Evolutionary conservation across 257 asterid species (phyloP).

Genomic region (Solanum ossicruentum): DNA sequence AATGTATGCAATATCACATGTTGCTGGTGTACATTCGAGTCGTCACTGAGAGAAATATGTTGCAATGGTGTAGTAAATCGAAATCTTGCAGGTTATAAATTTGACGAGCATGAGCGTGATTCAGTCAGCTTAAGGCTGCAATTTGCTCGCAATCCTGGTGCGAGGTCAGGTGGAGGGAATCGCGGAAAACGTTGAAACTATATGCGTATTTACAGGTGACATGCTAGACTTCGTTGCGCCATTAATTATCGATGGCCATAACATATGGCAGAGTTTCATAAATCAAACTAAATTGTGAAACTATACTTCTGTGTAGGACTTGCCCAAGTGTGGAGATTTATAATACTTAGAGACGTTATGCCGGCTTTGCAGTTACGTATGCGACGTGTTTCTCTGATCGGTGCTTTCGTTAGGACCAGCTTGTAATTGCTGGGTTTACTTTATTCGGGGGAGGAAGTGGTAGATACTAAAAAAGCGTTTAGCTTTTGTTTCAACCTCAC

Average conservation of each 20-base stretch:
- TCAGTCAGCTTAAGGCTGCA: constrained; percentile 41
- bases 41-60: not conserved
- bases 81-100: constrained; percentile 60
- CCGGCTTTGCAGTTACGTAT: constrained; percentile 16
- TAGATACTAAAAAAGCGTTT: not conserved
- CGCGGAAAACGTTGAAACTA: constrained; percentile 38
- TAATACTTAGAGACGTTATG: constrained; percentile 3
- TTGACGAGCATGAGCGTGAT: constrained; percentile 53
- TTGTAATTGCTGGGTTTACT: not conserved
- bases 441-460: not conserved
- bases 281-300: constrained; percentile 22
- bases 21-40: not conserved
- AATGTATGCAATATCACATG: not conserved
- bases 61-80: constrained; percentile 17
- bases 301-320: constrained; percentile 47
- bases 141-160: constrained; percentile 55
- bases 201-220: constrained; percentile 39
- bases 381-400: not conserved
- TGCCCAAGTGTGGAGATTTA: constrained; percentile 3
- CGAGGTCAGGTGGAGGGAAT: constrained; percentile 53
- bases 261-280: constrained; percentile 6
- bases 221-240: constrained; percentile 17
- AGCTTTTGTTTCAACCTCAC: not conserved
- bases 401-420: not conserved
- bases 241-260: constrained; percentile 20